Conservation (phyloP, 169 alveolate genomes). For the Plasmodium knowlesi region DNA sequence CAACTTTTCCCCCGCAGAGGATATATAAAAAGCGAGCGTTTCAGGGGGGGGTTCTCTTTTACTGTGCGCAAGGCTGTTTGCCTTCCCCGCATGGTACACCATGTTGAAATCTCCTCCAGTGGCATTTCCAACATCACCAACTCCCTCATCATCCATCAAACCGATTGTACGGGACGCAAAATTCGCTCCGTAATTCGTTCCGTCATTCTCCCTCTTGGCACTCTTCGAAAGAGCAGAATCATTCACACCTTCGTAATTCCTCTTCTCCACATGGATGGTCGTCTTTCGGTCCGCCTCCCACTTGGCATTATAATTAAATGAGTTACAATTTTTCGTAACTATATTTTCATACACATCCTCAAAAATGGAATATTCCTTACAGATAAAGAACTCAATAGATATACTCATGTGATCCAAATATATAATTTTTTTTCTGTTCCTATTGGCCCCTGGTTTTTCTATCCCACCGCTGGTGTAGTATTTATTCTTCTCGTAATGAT, state of each 20-base stretch:
- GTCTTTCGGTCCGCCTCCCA: background rate
- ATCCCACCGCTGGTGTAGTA: background rate
- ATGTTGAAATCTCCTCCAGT: background rate
- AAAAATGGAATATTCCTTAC: slow-evolving; percentile 39
- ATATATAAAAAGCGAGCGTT: background rate
- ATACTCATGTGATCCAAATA: slow-evolving; percentile 48
- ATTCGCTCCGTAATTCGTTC: background rate
- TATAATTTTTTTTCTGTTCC: slow-evolving; percentile 24
- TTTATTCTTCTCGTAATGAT: slow-evolving; percentile 40
- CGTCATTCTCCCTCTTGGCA: background rate
- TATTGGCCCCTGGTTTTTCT: slow-evolving; percentile 6
- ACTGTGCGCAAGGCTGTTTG: background rate
- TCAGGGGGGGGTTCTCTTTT: background rate
- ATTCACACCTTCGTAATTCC: background rate
- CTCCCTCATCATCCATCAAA: background rate
- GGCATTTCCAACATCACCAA: background rate
- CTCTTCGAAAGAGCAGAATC: background rate
- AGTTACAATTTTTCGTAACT: slow-evolving; percentile 45
- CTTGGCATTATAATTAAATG: slow-evolving; percentile 17
- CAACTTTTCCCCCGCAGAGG: background rate
- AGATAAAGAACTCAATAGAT: slow-evolving; percentile 65
- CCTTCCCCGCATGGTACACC: background rate
- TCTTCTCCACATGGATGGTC: background rate
- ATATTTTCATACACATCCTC: slow-evolving; percentile 69
- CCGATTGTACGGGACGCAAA: background rate